These are phyloP conservation scores for Apiospora arundinis DNA, from an alignment of 2,329 filamentous ascomycete species.

Conservation along the genomic window DNA sequence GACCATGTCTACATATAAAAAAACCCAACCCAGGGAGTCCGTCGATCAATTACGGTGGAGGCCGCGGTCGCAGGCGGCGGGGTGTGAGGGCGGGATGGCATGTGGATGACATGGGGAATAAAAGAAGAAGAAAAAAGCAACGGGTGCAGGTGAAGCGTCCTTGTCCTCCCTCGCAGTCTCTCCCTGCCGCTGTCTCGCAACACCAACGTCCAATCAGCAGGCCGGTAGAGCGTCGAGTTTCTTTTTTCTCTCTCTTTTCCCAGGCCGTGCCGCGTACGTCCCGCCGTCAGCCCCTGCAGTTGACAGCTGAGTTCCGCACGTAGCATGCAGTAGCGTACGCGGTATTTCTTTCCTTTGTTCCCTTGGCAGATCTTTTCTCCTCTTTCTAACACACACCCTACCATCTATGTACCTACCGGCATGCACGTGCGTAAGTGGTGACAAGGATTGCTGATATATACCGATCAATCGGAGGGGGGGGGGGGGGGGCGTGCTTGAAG, in stretches of 20 bases:
- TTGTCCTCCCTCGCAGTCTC: background rate
- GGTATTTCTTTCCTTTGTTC: background rate
- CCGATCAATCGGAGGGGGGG: background rate
- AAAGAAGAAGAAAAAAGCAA: background rate
- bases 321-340: background rate
- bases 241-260: background rate
- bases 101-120: background rate
- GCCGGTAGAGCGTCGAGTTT: background rate
- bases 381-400: background rate
- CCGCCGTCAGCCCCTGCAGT: conserved; percentile 14
- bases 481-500: background rate
- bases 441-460: background rate
- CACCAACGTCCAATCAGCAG: background rate
- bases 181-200: background rate
- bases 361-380: background rate
- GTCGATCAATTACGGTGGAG: too few species aligned
- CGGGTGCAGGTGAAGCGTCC: background rate
- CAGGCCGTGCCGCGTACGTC: conserved; percentile 6
- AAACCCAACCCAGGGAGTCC: too few species aligned
- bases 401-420: background rate
- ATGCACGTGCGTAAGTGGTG: conserved; percentile 8
- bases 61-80: too few species aligned
- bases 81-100: background rate
- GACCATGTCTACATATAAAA: too few species aligned
- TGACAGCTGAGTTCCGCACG: conserved; percentile 12